Base-by-base conservation (phyloP, 768 basidiomycete species). In the Pisolithus albus region DNA sequence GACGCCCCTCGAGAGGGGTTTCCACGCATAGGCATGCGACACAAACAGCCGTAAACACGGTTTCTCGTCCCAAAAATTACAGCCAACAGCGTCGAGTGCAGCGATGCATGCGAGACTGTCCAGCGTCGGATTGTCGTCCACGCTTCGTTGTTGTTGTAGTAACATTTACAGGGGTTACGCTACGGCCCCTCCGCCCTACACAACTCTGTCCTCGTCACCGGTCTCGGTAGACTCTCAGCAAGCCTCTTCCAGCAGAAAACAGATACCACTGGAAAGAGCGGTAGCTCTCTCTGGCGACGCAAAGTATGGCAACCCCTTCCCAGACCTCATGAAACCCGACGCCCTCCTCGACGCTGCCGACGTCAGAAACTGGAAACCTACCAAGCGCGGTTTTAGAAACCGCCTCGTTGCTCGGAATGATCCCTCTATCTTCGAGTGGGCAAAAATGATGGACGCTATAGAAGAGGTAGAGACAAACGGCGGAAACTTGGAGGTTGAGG, bases 351-450 rank as follows among this genome's bases (percentile, higher is more conserved):
- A 88, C 68, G 73, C 79, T 6, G 75, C 79, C 37, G 76, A 84
- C 48, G 70, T 75, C 47, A 58, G 70, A 37, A 78, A 77, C 19
- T 71, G 84, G 58, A 77, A 79, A 16, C 78, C 84, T 1, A 72
- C 73, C 21, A 63, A 72, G 51, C 69, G 72, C n/a, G 72, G 64
- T 1, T 83, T 73, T 66, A 72, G 76, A 56, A 83, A 82, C 65
- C 76, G 77, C 28, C 78, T 88, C 65, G 71, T 81, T 55, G 63
- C 86, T 47, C 83, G 85, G 49, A 88, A 88, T 61, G 80, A 86
- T 69, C 72, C 77, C n/a, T 82, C 84, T 51, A 77, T 86, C 53
- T 83, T 87, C 69, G 68, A 55, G 45, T 50, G 51, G 50, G 47
- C 50, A 50, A 57, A 16, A 65, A 52, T 40, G 39, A 40, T 30